Evolutionary conservation across 495 filamentous ascomycete genomes (phyloP).

Genomic region (Usnea hakonensis): DNA sequence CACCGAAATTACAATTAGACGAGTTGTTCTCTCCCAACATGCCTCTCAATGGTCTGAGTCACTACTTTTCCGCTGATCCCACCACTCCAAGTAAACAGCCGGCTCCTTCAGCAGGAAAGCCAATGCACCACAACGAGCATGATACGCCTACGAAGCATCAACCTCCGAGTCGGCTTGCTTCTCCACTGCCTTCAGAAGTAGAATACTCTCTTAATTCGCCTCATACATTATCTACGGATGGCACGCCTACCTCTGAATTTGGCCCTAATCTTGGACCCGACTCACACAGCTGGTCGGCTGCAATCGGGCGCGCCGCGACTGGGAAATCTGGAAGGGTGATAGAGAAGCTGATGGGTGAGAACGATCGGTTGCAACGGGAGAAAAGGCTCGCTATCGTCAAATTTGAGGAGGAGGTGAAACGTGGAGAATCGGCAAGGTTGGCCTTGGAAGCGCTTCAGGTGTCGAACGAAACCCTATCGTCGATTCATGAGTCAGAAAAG

Average conservation of each 20-base stretch:
- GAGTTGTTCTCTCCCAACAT: slow-evolving; percentile 21
- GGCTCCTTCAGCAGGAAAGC: not conserved
- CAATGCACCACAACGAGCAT: slow-evolving; percentile 1
- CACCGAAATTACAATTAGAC: slow-evolving; percentile 22
- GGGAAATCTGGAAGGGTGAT: slow-evolving; percentile 94
- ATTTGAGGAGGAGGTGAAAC: slow-evolving; percentile 35
- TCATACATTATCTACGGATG: slow-evolving; percentile 28
- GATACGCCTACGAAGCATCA: slow-evolving; percentile 15
- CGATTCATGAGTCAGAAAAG: slow-evolving; percentile 65
- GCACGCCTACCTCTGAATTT: slow-evolving; percentile 33
- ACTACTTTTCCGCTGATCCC: slow-evolving; percentile 13
- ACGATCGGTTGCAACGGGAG: slow-evolving; percentile 75
- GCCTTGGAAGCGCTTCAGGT: slow-evolving; percentile 64
- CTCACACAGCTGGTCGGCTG: slow-evolving; percentile 52
- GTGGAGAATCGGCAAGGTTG: slow-evolving; percentile 64
- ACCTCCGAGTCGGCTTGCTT: slow-evolving; percentile 5
- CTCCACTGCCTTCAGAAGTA: slow-evolving; percentile 25
- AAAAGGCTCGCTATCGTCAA: slow-evolving; percentile 60
- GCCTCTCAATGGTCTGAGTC: slow-evolving; percentile 11
- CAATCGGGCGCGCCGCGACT: slow-evolving; percentile 68
- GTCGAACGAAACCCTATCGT: slow-evolving; percentile 56
- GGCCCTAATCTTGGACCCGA: slow-evolving; percentile 18
- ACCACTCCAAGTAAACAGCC: slow-evolving; percentile 11
- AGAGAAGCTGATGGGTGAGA: slow-evolving; percentile 79
- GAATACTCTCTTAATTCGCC: slow-evolving; percentile 20